Percentiles rank a stretch among this genome's conserved stretches.
These are phyloP conservation scores for Gloeopeniophorella convolvens DNA, from an alignment of 768 basidiomycete genomes.

Conservation along the genomic window DNA sequence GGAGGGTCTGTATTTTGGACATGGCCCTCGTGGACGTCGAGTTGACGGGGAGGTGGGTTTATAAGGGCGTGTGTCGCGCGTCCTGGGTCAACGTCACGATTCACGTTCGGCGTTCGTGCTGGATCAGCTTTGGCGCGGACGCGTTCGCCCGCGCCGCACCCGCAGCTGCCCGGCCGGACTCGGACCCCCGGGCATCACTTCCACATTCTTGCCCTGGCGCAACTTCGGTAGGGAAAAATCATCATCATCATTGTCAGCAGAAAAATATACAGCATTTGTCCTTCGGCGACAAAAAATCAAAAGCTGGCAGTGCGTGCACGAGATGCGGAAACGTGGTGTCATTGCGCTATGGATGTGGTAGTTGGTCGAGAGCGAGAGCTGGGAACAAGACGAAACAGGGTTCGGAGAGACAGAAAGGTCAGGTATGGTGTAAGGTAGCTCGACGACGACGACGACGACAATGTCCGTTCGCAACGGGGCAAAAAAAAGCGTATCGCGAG, in stretches of 20 bases:
- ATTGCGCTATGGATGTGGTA: background rate
- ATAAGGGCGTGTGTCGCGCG: background rate
- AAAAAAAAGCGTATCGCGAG: background rate
- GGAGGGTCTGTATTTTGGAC: slow-evolving; percentile 29
- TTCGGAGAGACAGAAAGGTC: background rate
- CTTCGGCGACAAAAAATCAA: background rate
- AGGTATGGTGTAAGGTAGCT: slow-evolving; percentile 10
- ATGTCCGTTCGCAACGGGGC: background rate
- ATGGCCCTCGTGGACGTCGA: background rate
- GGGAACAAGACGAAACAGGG: background rate
- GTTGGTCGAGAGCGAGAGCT: background rate
- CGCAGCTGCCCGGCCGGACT: too few species aligned
- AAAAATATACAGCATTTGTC: too few species aligned
- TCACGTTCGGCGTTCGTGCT: background rate
- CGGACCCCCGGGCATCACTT: too few species aligned
- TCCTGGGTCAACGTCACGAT: background rate
- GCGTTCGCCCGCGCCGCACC: too few species aligned
- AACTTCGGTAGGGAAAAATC: too few species aligned
- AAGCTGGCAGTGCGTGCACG: background rate
- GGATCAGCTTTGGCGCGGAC: background rate
- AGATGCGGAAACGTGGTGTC: slow-evolving; percentile 1
- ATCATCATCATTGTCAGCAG: too few species aligned
- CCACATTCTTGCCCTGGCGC: too few species aligned
- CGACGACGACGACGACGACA: slow-evolving; percentile 4
- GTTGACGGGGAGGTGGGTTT: background rate